Percentiles rank a stretch among this genome's conserved stretches.
Evolutionary conservation across 2,329 filamentous ascomycete species (phyloP).

Genomic region (Aspergillus fischeri): DNA sequence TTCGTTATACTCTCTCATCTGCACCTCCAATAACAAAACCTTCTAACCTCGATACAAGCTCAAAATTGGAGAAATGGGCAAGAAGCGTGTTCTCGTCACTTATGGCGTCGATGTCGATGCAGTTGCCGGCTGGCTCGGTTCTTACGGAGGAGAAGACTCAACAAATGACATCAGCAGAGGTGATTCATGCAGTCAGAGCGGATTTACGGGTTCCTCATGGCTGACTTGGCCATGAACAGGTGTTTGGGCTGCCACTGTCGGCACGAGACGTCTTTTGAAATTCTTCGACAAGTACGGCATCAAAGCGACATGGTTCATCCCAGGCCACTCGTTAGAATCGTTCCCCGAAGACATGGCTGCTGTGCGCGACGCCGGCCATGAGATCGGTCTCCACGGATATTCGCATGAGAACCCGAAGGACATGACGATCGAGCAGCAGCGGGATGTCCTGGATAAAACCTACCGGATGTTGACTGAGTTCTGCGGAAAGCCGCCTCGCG

Average conservation of each 20-base stretch:
- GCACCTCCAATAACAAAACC: too few relatives aligned
- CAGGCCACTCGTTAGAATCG: conserved; percentile 60
- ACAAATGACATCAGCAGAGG: conserved; percentile 30
- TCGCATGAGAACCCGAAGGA: conserved; percentile 69
- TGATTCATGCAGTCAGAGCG: conserved; percentile 9
- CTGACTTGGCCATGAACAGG: conserved; percentile 30
- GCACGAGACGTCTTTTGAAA: conserved; percentile 62
- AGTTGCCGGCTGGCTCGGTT: conserved; percentile 22
- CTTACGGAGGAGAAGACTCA: conserved; percentile 18
- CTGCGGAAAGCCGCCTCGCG: conserved; percentile 67
- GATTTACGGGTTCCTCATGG: not conserved
- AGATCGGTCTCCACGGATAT: conserved; percentile 67
- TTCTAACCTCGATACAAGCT: too few relatives aligned
- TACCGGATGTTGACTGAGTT: conserved; percentile 72
- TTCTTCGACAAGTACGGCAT: conserved; percentile 69
- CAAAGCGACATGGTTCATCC: conserved; percentile 64
- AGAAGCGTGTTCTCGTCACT: conserved; percentile 24
- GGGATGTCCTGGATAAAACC: conserved; percentile 71
- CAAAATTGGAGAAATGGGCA: not conserved
- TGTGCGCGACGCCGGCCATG: conserved; percentile 61
- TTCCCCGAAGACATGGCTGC: conserved; percentile 62
- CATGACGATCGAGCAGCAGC: conserved; percentile 72
- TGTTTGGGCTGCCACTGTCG: conserved; percentile 65
- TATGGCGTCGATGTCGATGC: conserved; percentile 34
- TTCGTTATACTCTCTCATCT: not conserved